Conservation (phyloP, 2,329 filamentous ascomycete genomes). For the Trichoderma breve region DNA sequence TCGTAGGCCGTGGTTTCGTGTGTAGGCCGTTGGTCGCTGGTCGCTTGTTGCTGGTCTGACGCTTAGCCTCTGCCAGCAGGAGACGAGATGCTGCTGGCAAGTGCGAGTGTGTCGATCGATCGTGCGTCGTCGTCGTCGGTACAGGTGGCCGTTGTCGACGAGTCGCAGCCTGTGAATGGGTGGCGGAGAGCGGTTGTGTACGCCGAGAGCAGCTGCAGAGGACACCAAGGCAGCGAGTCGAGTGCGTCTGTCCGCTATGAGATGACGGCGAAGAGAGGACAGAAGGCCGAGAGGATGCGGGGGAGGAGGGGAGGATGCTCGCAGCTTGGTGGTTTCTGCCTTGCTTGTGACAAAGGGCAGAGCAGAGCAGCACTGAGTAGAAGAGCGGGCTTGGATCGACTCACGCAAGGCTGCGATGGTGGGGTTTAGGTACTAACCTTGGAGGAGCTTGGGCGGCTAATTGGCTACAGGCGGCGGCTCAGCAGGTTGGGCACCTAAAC, state of each 20-base stretch:
- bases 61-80: slow-evolving; percentile 2
- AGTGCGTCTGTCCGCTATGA: background rate
- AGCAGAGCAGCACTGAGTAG: background rate
- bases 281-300: background rate
- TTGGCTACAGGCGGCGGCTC: background rate
- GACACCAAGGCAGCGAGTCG: background rate
- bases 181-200: background rate
- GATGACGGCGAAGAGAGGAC: background rate
- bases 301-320: background rate
- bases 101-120: background rate
- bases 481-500: background rate
- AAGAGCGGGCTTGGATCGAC: background rate
- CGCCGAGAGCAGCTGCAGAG: background rate
- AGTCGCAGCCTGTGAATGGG: background rate
- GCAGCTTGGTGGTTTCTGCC: slow-evolving; percentile 1
- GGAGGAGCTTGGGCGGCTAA: background rate
- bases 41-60: background rate
- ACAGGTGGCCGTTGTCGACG: background rate
- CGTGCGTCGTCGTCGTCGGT: background rate
- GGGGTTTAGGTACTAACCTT: slow-evolving; percentile 17
- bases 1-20: background rate
- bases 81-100: background rate
- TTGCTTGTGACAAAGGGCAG: background rate
- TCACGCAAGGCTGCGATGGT: slow-evolving; percentile 25
- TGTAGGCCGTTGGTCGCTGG: background rate